Evolutionary conservation across 441 rosid species (phyloP), one percentile per base, ranked within the genome.

Genomic region (Theobroma grandiflorum): DNA sequence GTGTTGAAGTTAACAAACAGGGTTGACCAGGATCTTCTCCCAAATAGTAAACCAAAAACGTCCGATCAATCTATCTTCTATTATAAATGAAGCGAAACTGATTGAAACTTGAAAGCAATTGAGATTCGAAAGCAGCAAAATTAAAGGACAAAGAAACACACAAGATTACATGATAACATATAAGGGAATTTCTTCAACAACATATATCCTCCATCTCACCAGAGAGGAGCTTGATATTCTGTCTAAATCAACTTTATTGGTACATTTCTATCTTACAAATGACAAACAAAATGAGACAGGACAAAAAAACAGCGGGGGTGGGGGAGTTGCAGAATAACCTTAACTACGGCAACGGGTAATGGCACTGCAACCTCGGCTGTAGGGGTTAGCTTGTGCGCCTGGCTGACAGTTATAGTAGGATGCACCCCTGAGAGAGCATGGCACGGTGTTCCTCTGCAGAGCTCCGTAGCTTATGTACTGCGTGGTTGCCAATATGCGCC

Each of bases 371-470:
- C 92, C 91, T 59, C 92, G 90, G 75, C 18, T 78, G 55, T 90
- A 91, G 37, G 92, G 92, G 75, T 91, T 91, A 59, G 92, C 90
- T 61, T 84, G 75, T 16, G 89, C 92, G 5, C 93, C 93, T 6
- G 79, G 45, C 80, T 80, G 81, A 76, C 95, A 91, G 72, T 90
- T 91, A 79, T 91, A 90, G 81, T 91, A 91, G 42, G 92, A 90
- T 0, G 92, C 93, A 4, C 95, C 95, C 82, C 91, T 84, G 67
- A 43, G 88, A 6, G 93, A 88, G 81, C 95, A 90, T 8, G 95
- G 93, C 64, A 87, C 88, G 15, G 89, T 80, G 85, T 90, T 77
- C 72, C 87, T 42, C 82, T 85, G 90, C 88, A 91, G 73, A 18
- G 93, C 87, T 33, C 78, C 88, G 67, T 88, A 91, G 85, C 95